phyloP scores from a whole-genome alignment of 1,139 yeast species.

The Suhomyces panamericanus region DNA sequence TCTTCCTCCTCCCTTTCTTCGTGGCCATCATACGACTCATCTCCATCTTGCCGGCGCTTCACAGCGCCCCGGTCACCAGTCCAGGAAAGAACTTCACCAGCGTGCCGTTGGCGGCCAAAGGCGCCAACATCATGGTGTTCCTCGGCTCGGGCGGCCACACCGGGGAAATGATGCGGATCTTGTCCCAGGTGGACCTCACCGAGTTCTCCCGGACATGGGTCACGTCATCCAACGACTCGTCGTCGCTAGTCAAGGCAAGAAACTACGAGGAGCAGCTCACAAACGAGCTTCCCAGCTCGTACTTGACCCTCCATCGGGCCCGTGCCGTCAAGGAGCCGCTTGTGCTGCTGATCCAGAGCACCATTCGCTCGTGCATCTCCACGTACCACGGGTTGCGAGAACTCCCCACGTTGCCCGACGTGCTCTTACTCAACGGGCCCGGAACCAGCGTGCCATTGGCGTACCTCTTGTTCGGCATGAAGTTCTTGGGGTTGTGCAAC shows the following conservation, averaged over 20 bases:
- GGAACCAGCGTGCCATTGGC: conserved; percentile 87
- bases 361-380: conserved; percentile 41
- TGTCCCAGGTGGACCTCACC: conserved; percentile 36
- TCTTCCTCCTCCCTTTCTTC: conserved; percentile 28
- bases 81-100: conserved; percentile 4
- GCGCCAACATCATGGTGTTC: conserved; percentile 49
- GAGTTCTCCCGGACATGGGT: conserved; percentile 44
- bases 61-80: conserved; percentile 6
- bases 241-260: conserved; percentile 55
- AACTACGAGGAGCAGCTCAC: conserved; percentile 35
- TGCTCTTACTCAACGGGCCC: conserved; percentile 84
- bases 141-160: conserved; percentile 93
- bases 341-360: conserved; percentile 52
- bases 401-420: conserved; percentile 40
- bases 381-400: conserved; percentile 25
- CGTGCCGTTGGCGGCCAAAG: conserved; percentile 17
- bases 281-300: conserved; percentile 23
- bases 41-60: conserved; percentile 30
- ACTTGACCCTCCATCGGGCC: conserved; percentile 62
- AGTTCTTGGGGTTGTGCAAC: conserved; percentile 50
- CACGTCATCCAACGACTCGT: conserved; percentile 55
- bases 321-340: conserved; percentile 71
- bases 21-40: conserved; percentile 28
- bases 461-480: conserved; percentile 55
- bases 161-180: conserved; percentile 83